Base-by-base conservation (phyloP, 2,329 filamentous ascomycete species). In the Ophidiomyces ophidiicola region DNA sequence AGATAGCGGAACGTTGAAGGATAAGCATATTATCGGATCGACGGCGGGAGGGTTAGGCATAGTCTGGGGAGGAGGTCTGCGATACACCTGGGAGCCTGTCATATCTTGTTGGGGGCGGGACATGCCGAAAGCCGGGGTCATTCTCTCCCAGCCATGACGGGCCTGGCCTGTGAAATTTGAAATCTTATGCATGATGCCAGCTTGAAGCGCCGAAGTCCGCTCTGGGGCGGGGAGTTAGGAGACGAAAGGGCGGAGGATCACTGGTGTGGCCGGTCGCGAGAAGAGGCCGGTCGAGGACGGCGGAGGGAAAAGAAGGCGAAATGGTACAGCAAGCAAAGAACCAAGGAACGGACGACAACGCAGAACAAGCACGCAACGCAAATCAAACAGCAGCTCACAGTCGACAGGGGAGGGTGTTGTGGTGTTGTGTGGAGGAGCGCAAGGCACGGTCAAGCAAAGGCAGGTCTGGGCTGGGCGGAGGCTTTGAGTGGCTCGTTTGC, bases 1-100 rank as follows among this genome's bases (percentile, higher is more conserved):
- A 51, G 86, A 80, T 64, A 96, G 94, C 45, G 90, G 90, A 34
- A 98, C 82, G 59, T 94, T 96, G 77, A 98, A 96, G 48, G 85
- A 88, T 60, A 94, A 80, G 62, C 92, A 85, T 62, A 96, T 83
- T 49, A 77, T 78, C 58, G 88, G 82, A 56, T 80, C 72, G 46
- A 79, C 70, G 48, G 80, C 78, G 43, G 80, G 76, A 49, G 81
- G 78, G 52, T 78, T 70, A 56, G 76, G 67, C 47, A 75, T 68
- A 80, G 63, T 92, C 84, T 62, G 94, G 82, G 39, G 39, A 56
- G 79, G 70, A 53, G 70, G 54, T 56, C 70, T 58, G 48, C 74
- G 73, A 61, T 76, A 76, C 54, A 72, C 61, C 48, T 69, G 63
- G 50, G 61, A 61, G 50, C 65, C 61, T 47, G 64, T 51, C 59